Evolutionary conservation across 371 early-diverging fungal genomes (phyloP).

Genomic region (Mucor racemosus): DNA sequence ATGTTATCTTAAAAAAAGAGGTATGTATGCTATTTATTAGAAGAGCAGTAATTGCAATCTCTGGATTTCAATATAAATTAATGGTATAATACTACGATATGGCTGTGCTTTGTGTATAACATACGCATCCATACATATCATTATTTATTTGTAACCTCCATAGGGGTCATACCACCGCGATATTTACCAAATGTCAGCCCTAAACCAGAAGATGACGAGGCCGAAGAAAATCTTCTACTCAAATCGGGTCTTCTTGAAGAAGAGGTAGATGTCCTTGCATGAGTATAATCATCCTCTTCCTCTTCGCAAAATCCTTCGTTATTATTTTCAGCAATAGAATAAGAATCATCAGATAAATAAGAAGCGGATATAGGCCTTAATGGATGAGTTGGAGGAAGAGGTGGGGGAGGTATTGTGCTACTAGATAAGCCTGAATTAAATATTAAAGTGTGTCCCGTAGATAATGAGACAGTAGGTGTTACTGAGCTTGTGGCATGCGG

Average conservation of each 20-base stretch:
- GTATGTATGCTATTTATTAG: too few species aligned
- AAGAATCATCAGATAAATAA: conserved; percentile 21
- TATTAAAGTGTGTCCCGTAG: conserved; percentile 30
- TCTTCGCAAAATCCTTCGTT: not conserved
- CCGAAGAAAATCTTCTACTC: conserved; percentile 20
- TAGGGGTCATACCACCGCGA: conserved; percentile 30
- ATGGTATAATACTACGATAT: too few species aligned
- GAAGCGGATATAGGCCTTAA: conserved; percentile 23
- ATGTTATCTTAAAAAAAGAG: too few species aligned
- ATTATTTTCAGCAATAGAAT: conserved; percentile 1
- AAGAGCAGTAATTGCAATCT: too few species aligned
- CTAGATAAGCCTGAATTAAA: conserved; percentile 22
- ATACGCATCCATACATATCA: not conserved
- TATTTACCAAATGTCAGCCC: conserved; percentile 30
- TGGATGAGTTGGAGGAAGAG: conserved; percentile 7
- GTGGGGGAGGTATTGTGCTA: conserved; percentile 17
- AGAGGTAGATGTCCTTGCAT: not conserved
- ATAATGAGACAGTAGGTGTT: conserved; percentile 26
- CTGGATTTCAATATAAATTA: too few species aligned
- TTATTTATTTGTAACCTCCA: conserved; percentile 15
- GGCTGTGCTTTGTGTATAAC: too few species aligned
- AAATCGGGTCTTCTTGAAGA: conserved; percentile 14
- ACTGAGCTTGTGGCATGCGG: conserved; percentile 27
- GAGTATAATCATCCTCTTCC: not conserved
- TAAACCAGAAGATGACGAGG: conserved; percentile 31